phyloP scores from a whole-genome alignment of 2,329 filamentous ascomycete species.

The Sporothrix humicola region DNA sequence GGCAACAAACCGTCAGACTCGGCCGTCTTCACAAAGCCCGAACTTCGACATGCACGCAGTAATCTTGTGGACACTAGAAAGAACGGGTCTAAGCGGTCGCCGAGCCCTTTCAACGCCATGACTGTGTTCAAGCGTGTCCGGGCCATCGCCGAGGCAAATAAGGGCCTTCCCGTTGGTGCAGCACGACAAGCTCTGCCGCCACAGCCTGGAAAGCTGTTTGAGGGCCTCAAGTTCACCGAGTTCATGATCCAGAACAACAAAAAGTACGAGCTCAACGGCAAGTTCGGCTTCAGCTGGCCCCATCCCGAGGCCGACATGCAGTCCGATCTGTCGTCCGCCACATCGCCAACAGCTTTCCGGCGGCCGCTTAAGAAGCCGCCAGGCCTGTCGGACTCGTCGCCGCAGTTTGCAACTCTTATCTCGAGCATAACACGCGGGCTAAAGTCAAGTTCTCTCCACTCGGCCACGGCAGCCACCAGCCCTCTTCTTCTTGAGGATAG shows the following conservation, averaged over 20 bases:
- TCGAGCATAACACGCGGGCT: slow-evolving; percentile 47
- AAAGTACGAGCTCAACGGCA: slow-evolving; percentile 63
- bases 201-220: slow-evolving; percentile 56
- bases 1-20: slow-evolving; percentile 33
- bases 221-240: slow-evolving; percentile 60
- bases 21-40: slow-evolving; percentile 63
- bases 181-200: slow-evolving; percentile 38
- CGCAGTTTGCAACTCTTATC: slow-evolving; percentile 44
- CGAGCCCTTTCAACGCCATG: slow-evolving; percentile 63
- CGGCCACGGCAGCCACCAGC: slow-evolving; percentile 38
- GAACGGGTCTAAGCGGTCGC: slow-evolving; percentile 54
- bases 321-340: slow-evolving; percentile 34
- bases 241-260: slow-evolving; percentile 60
- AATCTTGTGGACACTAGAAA: slow-evolving; percentile 49
- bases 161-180: not conserved
- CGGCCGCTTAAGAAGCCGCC: slow-evolving; percentile 35
- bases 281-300: slow-evolving; percentile 55
- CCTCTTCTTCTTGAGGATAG: slow-evolving; percentile 39
- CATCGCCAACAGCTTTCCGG: slow-evolving; percentile 38
- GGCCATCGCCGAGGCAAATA: slow-evolving; percentile 42
- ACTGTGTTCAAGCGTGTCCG: slow-evolving; percentile 64
- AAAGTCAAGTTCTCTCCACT: slow-evolving; percentile 45
- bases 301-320: slow-evolving; percentile 40
- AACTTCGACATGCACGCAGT: slow-evolving; percentile 64
- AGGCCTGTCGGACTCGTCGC: slow-evolving; percentile 35